These are phyloP conservation scores for Lepraria neglecta DNA, from an alignment of 495 filamentous ascomycete genomes.

Conservation along the genomic window DNA sequence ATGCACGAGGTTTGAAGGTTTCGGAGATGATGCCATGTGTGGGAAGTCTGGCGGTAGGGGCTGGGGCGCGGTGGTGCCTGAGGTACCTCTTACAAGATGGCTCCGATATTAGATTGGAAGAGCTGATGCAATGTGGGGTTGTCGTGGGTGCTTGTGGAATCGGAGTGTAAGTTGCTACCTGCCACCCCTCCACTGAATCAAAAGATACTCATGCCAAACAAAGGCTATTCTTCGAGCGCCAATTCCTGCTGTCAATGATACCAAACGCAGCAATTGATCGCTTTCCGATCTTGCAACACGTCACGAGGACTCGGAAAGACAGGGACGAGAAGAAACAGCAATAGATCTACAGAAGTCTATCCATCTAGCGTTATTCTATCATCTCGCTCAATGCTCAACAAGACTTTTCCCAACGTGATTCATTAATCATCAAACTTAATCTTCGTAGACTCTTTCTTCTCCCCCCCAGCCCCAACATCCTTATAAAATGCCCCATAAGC, in stretches of 20 bases:
- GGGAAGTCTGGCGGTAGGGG: conserved; percentile 34
- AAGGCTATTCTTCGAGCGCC: conserved; percentile 31
- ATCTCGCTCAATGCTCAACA: neutral
- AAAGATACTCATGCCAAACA: neutral
- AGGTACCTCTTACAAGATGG: conserved; percentile 28
- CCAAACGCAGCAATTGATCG: conserved; percentile 7
- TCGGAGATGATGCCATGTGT: conserved; percentile 30
- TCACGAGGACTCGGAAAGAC: neutral
- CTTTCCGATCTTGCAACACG: neutral
- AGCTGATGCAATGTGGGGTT: conserved; percentile 45
- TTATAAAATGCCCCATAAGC: conserved; percentile 91
- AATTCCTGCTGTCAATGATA: conserved; percentile 1
- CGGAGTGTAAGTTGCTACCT: conserved; percentile 34
- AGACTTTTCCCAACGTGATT: neutral
- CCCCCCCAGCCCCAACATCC: conserved; percentile 52
- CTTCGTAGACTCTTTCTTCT: conserved; percentile 75
- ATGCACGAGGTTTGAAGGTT: conserved; percentile 28
- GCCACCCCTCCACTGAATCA: too few relatives aligned
- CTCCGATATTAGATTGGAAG: conserved; percentile 32
- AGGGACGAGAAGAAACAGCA: neutral
- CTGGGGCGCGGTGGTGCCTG: conserved; percentile 30
- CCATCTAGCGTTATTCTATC: conserved; percentile 1
- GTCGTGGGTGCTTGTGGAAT: conserved; percentile 49
- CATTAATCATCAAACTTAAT: conserved; percentile 59
- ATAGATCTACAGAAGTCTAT: conserved; percentile 2